Base-by-base conservation (phyloP, 1,139 yeast genomes). In the Zygosaccharomyces pseudobailii region DNA sequence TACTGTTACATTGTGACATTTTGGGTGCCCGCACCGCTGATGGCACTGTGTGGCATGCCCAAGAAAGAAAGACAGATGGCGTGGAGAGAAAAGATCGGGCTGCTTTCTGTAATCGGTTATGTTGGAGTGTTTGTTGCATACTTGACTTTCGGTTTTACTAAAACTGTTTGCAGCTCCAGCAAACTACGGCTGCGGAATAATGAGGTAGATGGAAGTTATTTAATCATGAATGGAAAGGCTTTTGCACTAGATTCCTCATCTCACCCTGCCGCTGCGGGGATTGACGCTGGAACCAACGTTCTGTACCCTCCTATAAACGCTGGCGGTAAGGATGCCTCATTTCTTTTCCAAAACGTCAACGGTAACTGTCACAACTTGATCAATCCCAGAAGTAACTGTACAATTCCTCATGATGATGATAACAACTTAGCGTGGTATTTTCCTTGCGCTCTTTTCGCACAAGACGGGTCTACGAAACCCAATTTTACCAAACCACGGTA, bases 51-150 rank as follows among this genome's bases (percentile, higher is more conserved):
- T 67, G 97, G 97, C 4, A 77, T 90, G 76, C 77, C 77, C 36
- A 82, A 87, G 25, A 80, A 80, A 57, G 89, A 82, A 43, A 79
- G 96, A 54, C 97, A 88, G 65, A 80, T 82, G 73, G 97, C 97
- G 0, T 92, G 98, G 98, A 78, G 97, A 64, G 98, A 92, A 65
- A 92, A 92, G 65, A 84, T 90, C 39, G 97, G 87, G 1, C 74
- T 92, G 46, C 74, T 92, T 46, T 76, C 94, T 2, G 75, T 89
- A 52, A 88, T 92, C 59, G 57, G 84, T 27, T 79, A 78, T 57
- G 70, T 86, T 48, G 97, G 94, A 43, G 80, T 88, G 0, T 70
- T 86, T 54, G 87, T 90, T 39, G 96, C 95, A 1, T 92, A 75
- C 63, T 72, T 90, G 54, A 88, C 96, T 2, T 90, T 90, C 69